Evolutionary conservation across 2,329 filamentous ascomycete species (phyloP).

Genomic region (Fusarium verticillioides): DNA sequence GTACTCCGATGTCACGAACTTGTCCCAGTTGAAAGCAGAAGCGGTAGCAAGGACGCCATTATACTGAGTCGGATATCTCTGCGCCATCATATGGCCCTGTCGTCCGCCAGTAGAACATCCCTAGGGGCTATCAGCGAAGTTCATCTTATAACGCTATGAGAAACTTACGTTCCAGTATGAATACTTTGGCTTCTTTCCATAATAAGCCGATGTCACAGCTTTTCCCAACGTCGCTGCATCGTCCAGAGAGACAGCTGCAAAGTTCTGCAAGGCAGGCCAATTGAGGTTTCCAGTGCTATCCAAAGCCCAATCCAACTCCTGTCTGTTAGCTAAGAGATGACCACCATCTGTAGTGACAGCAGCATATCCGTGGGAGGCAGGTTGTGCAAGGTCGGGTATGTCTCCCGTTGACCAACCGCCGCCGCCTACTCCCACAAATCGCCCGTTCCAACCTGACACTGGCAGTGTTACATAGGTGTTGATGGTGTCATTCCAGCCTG

Average conservation of each 20-base stretch:
- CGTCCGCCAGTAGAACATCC: conserved; percentile 66
- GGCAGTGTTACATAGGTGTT: conserved; percentile 24
- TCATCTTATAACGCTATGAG: fast-evolving
- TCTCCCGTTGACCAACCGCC: conserved; percentile 28
- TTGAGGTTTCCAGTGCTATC: conserved; percentile 38
- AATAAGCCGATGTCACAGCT: conserved; percentile 54
- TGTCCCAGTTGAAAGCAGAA: conserved; percentile 56
- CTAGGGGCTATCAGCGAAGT: not conserved
- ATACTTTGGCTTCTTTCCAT: conserved; percentile 50
- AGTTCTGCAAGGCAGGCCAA: conserved; percentile 41
- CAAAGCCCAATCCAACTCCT: conserved; percentile 25
- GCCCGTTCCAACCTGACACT: conserved; percentile 19
- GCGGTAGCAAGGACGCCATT: conserved; percentile 63
- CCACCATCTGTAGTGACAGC: conserved; percentile 29
- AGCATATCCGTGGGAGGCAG: conserved; percentile 9
- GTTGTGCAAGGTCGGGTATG: not conserved
- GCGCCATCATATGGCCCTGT: conserved; percentile 64
- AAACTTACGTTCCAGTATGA: conserved; percentile 57
- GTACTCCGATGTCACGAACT: conserved; percentile 20
- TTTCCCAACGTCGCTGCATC: conserved; percentile 56
- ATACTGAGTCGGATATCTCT: conserved; percentile 63
- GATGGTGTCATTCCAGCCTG: conserved; percentile 25
- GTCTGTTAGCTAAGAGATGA: not conserved
- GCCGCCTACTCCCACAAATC: conserved; percentile 28
- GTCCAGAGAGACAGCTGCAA: conserved; percentile 42